Evolutionary conservation across 1,284 basidiomycete species (phyloP), one percentile per base, ranked within the genome.

Genomic region (Peniophora sp.): DNA sequence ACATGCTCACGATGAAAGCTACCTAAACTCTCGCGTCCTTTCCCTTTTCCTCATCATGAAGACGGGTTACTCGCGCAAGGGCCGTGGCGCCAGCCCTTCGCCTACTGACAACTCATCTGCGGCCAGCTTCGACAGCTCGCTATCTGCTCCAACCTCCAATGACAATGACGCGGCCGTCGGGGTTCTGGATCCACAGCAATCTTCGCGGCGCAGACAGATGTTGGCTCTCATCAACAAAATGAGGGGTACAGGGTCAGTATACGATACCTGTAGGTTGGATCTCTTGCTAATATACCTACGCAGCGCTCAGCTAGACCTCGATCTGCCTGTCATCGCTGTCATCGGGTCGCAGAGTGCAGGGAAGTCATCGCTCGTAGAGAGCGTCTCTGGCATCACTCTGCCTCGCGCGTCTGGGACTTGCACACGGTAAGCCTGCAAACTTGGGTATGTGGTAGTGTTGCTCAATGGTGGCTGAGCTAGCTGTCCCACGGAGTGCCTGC

Each of bases 291-390:
- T 16, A 19, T 46, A 48, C 32, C 25, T 48, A 2, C 32, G 16
- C 45, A 87, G 83, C 0, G 77, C 82, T 0, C 76, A 83, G 55
- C 68, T 75, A 1, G 83, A 87, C 47, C 77, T 88, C 2, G 83
- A 87, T 58, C 65, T 88, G 0, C 85, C 86, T 0, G 72, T 78
- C 56, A 85, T 88, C 16, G 83, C 79, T 0, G 85, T 83, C 35
- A 46, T 55, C 12, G 52, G 52, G 1, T 58, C 56, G 0, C 52
- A 58, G 27, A 53, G 49, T n/a, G 54, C 62, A 0, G 85, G 85
- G 0, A 88, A 87, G 56, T 84, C 81, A 0, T 85, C 82, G 0
- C 68, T 86, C 3, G 85, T 87, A 12, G 85, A 87, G 55, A 73
- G 80, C 0, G 84, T 88, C 39, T 83, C 79, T 11, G 83, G 82